phyloP scores from a whole-genome alignment of 2,329 filamentous ascomycete genomes.

The Stemphylium vesicarium region DNA sequence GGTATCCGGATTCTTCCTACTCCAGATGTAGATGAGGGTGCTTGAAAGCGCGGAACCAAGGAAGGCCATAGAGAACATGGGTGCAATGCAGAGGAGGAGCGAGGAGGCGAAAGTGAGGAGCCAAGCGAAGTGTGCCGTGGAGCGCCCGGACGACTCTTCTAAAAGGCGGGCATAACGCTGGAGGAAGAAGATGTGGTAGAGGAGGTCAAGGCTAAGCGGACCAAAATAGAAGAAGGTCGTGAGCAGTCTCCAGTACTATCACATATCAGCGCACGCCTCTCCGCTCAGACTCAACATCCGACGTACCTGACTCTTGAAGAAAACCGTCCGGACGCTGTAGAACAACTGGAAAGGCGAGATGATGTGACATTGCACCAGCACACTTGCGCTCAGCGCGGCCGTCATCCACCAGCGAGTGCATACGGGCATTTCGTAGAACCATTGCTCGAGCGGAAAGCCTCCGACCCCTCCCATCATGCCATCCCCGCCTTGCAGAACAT shows the following conservation, averaged over 20 bases:
- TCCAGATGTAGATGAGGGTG: slow-evolving; percentile 98
- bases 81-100: slow-evolving; percentile 80
- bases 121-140: slow-evolving; percentile 94
- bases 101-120: slow-evolving; percentile 84
- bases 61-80: slow-evolving; percentile 89
- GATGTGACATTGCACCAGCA: slow-evolving; percentile 91
- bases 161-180: slow-evolving; percentile 94
- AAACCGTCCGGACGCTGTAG: slow-evolving; percentile 93
- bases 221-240: slow-evolving; percentile 98
- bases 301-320: slow-evolving; percentile 85
- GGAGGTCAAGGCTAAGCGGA: slow-evolving; percentile 87
- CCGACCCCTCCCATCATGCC: slow-evolving; percentile 60
- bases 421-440: slow-evolving; percentile 98
- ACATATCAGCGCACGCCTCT: slow-evolving; percentile 7
- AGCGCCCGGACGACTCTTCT: slow-evolving; percentile 91
- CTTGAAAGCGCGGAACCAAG: slow-evolving; percentile 92
- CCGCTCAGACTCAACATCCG: background rate
- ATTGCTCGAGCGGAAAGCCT: slow-evolving; percentile 85
- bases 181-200: slow-evolving; percentile 98
- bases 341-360: slow-evolving; percentile 94
- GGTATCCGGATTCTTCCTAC: slow-evolving; percentile 89
- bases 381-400: slow-evolving; percentile 84
- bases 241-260: slow-evolving; percentile 91
- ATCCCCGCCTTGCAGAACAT: slow-evolving; percentile 51
- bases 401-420: slow-evolving; percentile 98